Evolutionary conservation across 306 rosid species (phyloP), one percentile per base, ranked within the genome.

Genomic region (Pueraria montana): DNA sequence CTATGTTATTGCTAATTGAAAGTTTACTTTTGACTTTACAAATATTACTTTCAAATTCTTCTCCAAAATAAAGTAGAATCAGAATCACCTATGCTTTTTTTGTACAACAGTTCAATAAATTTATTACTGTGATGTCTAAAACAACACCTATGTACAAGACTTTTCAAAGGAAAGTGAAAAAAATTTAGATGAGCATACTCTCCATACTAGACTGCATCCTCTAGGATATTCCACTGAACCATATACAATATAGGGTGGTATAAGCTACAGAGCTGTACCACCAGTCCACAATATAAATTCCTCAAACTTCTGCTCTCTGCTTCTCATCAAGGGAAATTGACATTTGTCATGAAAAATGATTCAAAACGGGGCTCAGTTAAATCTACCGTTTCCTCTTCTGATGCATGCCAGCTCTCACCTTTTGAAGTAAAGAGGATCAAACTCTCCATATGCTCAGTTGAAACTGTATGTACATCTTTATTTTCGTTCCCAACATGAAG

Each of bases 281-380:
- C 50, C 23, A 32, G 16, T 40, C 45, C 56, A 40, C 53, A 14
- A 48, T 32, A 53, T 17, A 16, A 45, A 62, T 62, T 73, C 81
- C 59, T 74, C 21, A 62, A 46, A 26, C 7, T 46, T 76, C 30
- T 53, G 7, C 68, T 26, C 30, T 74, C 62, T 49, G 20, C 74
- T 27, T 71, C 65, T 80, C 62, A 48, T 86, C 79, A 80, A 40
- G 88, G 23, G 42, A 88, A 76, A 61, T 81, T 61, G 45, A 69
- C 64, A 78, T 82, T 86, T 72, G 78, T 76, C 78, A 95, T 17
- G 74, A 84, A 76, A 85, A 96, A 96, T 75, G 99, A 90, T 87
- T 96, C 96, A 2, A 88, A 86, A 83, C 94, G 92, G 21, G 99
- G 99, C 87, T 96, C 97, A 1, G 94, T 87, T 61, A 96, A 80